Percentiles rank a stretch among this genome's conserved stretches.
These are phyloP conservation scores for Alnus rubra DNA, from an alignment of 306 rosid genomes.

Conservation along the genomic window DNA sequence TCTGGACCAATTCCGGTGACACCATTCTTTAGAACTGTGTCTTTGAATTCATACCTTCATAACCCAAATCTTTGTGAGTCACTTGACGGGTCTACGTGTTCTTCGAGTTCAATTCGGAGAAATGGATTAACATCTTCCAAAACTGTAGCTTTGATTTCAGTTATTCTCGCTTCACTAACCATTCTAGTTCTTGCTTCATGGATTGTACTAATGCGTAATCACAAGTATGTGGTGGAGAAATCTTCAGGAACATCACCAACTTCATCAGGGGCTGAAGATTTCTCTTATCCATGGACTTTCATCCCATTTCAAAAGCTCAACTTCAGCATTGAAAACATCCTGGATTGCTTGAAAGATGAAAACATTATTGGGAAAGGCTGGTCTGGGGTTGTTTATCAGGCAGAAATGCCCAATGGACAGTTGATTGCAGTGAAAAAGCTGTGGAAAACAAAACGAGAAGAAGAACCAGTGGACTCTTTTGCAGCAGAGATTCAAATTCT, in stretches of 20 bases:
- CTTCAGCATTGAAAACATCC: conserved; percentile 73
- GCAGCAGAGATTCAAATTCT: conserved; percentile 97
- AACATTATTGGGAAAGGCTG: conserved; percentile 93
- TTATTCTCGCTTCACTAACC: conserved; percentile 64
- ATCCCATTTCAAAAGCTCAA: conserved; percentile 92
- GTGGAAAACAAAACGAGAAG: conserved; percentile 88
- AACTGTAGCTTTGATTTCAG: conserved; percentile 55
- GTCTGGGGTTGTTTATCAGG: conserved; percentile 80
- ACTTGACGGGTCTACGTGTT: conserved; percentile 77
- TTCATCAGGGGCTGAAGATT: conserved; percentile 78
- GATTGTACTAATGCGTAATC: conserved; percentile 59
- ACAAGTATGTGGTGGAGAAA: conserved; percentile 53
- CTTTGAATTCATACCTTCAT: conserved; percentile 60
- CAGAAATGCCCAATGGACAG: conserved; percentile 80
- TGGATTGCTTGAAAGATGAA: conserved; percentile 88
- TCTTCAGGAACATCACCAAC: conserved; percentile 41
- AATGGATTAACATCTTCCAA: conserved; percentile 66
- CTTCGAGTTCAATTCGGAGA: conserved; percentile 50
- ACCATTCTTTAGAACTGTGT: conserved; percentile 75
- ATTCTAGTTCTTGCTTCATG: conserved; percentile 72
- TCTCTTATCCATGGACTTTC: conserved; percentile 98
- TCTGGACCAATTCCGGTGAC: conserved; percentile 92
- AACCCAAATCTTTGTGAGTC: conserved; percentile 73
- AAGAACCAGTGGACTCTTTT: conserved; percentile 76
- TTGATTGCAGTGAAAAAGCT: conserved; percentile 92